phyloP scores from a whole-genome alignment of 495 filamentous ascomycete genomes.

The Extremus antarcticus region DNA sequence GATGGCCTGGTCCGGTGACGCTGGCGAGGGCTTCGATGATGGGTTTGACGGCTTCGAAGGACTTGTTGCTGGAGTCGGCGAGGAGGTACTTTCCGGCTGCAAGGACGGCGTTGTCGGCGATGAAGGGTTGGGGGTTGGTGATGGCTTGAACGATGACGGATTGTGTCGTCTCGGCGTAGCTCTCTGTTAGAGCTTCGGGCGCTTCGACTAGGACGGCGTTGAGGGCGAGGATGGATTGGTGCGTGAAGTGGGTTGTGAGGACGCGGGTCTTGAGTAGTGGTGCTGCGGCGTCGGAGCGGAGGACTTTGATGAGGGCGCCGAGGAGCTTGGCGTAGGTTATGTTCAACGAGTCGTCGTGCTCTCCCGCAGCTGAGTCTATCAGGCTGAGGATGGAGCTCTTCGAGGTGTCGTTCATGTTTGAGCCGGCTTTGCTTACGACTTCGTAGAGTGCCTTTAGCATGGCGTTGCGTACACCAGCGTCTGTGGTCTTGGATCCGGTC shows the following conservation, averaged over 20 bases:
- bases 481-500: slow-evolving; percentile 80
- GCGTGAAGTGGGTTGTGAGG: slow-evolving; percentile 57
- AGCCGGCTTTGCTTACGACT: slow-evolving; percentile 86
- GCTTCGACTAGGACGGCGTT: slow-evolving; percentile 81
- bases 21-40: slow-evolving; percentile 66
- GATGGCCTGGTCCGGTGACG: slow-evolving; percentile 62
- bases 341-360: slow-evolving; percentile 61
- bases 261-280: slow-evolving; percentile 71
- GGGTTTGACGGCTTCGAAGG: slow-evolving; percentile 59
- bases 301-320: slow-evolving; percentile 74
- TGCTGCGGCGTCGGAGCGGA: slow-evolving; percentile 53
- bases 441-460: slow-evolving; percentile 97
- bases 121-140: slow-evolving; percentile 57
- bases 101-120: slow-evolving; percentile 80
- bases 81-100: slow-evolving; percentile 94
- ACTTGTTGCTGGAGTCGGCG: slow-evolving; percentile 43
- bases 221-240: slow-evolving; percentile 63
- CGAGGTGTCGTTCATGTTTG: slow-evolving; percentile 86
- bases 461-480: slow-evolving; percentile 80
- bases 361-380: slow-evolving; percentile 58
- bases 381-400: slow-evolving; percentile 68
- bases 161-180: slow-evolving; percentile 58
- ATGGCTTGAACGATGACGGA: slow-evolving; percentile 73
- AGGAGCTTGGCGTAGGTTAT: slow-evolving; percentile 85
- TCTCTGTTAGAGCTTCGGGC: slow-evolving; percentile 51